Evolutionary conservation across 805 yeast species (phyloP).

Genomic region (Candida xyloterini): DNA sequence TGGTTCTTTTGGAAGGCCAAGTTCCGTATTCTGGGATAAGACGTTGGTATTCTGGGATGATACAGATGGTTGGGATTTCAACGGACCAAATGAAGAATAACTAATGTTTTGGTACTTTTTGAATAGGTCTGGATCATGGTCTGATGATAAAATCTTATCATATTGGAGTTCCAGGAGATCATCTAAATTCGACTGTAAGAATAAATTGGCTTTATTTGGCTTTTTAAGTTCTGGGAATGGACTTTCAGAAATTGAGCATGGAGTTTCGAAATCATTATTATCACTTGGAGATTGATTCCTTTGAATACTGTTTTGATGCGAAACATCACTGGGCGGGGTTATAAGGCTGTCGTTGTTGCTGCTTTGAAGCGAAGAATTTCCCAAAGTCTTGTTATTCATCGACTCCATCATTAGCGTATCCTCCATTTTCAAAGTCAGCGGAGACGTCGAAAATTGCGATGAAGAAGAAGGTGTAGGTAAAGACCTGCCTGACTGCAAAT

Average conservation of each 20-base stretch:
- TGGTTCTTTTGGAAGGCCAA: not conserved
- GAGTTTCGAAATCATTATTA: slow-evolving; percentile 12
- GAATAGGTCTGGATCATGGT: slow-evolving; percentile 24
- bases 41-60: slow-evolving; percentile 24
- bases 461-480: slow-evolving; percentile 24
- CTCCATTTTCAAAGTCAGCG: slow-evolving; percentile 5
- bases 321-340: slow-evolving; percentile 27
- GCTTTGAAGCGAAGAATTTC: not conserved
- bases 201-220: slow-evolving; percentile 4
- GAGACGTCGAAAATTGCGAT: slow-evolving; percentile 15
- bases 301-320: slow-evolving; percentile 4
- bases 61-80: slow-evolving; percentile 25
- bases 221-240: slow-evolving; percentile 14
- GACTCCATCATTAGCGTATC: not conserved
- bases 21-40: slow-evolving; percentile 8
- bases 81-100: slow-evolving; percentile 15
- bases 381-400: not conserved
- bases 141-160: slow-evolving; percentile 23
- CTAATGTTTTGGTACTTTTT: slow-evolving; percentile 14
- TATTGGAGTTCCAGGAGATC: slow-evolving; percentile 27
- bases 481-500: not conserved
- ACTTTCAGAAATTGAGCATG: slow-evolving; percentile 24
- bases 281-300: slow-evolving; percentile 3
- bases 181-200: slow-evolving; percentile 21
- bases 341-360: slow-evolving; percentile 15